Conservation (phyloP, 495 filamentous ascomycete species). For the Aspergillus cavernicola region DNA sequence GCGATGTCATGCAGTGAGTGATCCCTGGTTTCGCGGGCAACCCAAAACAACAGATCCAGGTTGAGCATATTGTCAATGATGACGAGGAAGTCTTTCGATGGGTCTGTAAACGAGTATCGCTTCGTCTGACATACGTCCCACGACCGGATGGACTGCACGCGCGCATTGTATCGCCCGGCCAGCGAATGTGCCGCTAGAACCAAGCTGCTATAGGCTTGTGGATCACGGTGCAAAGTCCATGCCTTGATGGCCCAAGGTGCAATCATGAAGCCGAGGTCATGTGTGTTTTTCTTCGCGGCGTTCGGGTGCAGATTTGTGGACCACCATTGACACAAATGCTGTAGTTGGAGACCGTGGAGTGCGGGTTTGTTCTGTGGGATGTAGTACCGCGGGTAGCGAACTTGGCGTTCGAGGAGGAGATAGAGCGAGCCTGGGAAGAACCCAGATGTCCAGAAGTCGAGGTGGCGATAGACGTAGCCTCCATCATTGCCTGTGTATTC, state of each 20-base stretch:
- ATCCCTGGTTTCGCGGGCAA: slow-evolving; percentile 29
- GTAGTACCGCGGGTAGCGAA: slow-evolving; percentile 5
- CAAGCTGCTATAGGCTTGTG: slow-evolving; percentile 25
- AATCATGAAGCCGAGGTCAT: slow-evolving; percentile 48
- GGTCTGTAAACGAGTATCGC: slow-evolving; percentile 29
- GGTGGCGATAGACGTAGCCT: slow-evolving; percentile 26
- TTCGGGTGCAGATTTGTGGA: slow-evolving; percentile 30
- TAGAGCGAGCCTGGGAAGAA: slow-evolving; percentile 40
- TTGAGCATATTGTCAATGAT: slow-evolving; percentile 51
- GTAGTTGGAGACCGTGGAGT: slow-evolving; percentile 22
- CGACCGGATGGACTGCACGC: slow-evolving; percentile 32
- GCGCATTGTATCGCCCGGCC: slow-evolving; percentile 31
- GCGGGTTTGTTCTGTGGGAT: background rate
- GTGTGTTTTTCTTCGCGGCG: slow-evolving; percentile 33
- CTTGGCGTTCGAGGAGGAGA: slow-evolving; percentile 26
- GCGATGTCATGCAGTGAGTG: slow-evolving; percentile 30
- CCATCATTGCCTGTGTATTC: slow-evolving; percentile 28
- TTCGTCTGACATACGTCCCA: slow-evolving; percentile 36
- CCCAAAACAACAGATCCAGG: slow-evolving; percentile 44
- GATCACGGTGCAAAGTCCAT: slow-evolving; percentile 31
- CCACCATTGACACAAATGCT: slow-evolving; percentile 36
- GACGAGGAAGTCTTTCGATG: slow-evolving; percentile 25
- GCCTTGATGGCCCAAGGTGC: slow-evolving; percentile 34
- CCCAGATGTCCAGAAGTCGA: slow-evolving; percentile 36
- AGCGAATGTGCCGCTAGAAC: slow-evolving; percentile 35